phyloP scores from a whole-genome alignment of 208 protist genomes.

The Trypanosoma boissoni region DNA sequence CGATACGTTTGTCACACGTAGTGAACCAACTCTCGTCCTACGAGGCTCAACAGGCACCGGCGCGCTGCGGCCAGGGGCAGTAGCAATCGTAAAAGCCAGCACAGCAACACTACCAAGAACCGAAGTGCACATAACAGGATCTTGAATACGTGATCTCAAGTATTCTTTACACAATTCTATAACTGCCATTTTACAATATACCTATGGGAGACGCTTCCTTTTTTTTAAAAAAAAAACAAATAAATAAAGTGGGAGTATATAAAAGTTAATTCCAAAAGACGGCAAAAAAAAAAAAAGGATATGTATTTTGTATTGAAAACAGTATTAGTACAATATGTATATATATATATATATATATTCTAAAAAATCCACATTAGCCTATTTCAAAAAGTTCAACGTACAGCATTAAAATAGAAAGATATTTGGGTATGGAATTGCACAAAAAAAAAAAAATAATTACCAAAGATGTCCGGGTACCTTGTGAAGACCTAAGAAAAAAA shows the following conservation, averaged over 20 bases:
- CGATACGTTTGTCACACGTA: too few relatives aligned
- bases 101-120: neutral
- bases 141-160: neutral
- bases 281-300: neutral
- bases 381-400: too few relatives aligned
- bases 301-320: too few relatives aligned
- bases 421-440: too few relatives aligned
- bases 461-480: too few relatives aligned
- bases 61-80: neutral
- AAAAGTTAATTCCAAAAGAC: neutral
- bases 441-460: too few relatives aligned
- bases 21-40: too few relatives aligned
- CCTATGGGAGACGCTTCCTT: neutral
- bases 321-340: too few relatives aligned
- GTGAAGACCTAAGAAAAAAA: too few relatives aligned
- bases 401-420: too few relatives aligned
- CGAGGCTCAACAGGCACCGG: neutral
- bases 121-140: neutral
- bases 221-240: neutral
- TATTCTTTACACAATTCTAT: conserved; percentile 9
- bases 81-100: neutral
- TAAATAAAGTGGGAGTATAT: conserved; percentile 4
- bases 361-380: too few relatives aligned
- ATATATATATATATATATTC: too few relatives aligned
- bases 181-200: neutral